Conservation (phyloP, 2,329 filamentous ascomycete species). For the Aspergillus aculeatinus region DNA sequence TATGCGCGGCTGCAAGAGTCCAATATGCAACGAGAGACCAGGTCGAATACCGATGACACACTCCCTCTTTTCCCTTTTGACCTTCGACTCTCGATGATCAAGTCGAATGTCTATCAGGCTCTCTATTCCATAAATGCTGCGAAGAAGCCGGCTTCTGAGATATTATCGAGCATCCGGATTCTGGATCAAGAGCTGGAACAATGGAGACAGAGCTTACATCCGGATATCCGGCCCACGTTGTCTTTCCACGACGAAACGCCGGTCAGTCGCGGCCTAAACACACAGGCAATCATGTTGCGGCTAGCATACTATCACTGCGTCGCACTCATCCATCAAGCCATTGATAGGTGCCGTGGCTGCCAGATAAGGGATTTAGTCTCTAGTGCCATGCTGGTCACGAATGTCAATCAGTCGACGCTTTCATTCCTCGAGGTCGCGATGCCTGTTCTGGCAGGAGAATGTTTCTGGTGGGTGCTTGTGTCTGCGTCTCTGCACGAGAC, state of each 20-base stretch:
- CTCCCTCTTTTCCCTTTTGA: conserved; percentile 42
- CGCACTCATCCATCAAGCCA: conserved; percentile 52
- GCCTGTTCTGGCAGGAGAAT: too few relatives aligned
- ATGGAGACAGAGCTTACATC: conserved; percentile 49
- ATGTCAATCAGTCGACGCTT: too few relatives aligned
- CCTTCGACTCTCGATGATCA: conserved; percentile 47
- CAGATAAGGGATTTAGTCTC: conserved; percentile 10
- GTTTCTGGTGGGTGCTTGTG: not conserved
- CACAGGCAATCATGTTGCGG: conserved; percentile 46
- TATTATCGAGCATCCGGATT: conserved; percentile 50
- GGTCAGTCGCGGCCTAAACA: conserved; percentile 28
- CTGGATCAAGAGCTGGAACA: conserved; percentile 53
- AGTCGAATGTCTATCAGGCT: conserved; percentile 45
- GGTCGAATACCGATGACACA: conserved; percentile 14
- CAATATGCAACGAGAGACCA: not conserved
- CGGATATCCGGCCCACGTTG: conserved; percentile 43
- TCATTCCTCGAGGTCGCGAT: too few relatives aligned
- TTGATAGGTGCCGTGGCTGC: conserved; percentile 42
- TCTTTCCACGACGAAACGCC: conserved; percentile 30
- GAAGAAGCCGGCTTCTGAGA: conserved; percentile 26
- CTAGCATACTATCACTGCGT: conserved; percentile 55
- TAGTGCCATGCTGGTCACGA: too few relatives aligned
- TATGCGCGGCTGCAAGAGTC: not conserved
- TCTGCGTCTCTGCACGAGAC: not conserved
- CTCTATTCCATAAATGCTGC: conserved; percentile 49